Conservation (phyloP, 169 alveolate species). For the Sarcocystis neurona region DNA sequence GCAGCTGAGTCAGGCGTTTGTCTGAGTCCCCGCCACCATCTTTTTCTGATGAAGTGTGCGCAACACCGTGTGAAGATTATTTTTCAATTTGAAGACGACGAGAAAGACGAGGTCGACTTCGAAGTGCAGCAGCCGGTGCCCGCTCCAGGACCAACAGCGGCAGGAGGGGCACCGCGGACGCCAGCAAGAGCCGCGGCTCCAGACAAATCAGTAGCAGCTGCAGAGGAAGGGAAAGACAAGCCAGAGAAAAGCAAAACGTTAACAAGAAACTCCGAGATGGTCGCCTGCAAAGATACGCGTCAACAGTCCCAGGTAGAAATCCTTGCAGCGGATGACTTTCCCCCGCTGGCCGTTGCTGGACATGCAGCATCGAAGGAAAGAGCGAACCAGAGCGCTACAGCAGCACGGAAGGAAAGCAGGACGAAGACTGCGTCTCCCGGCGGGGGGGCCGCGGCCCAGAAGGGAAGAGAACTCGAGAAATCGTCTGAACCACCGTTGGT, state of each 20-base stretch:
- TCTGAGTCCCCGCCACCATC: constrained; percentile 20
- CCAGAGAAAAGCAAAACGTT: too few relatives aligned
- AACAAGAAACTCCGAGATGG: background rate
- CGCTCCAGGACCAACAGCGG: background rate
- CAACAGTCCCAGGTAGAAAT: too few relatives aligned
- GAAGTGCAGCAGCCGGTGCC: background rate
- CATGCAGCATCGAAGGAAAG: too few relatives aligned
- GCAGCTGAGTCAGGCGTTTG: background rate
- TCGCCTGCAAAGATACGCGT: too few relatives aligned
- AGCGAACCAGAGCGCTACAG: background rate
- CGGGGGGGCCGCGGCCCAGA: background rate
- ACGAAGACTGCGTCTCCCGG: background rate
- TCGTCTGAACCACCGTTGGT: too few relatives aligned
- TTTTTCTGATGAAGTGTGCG: constrained; percentile 25
- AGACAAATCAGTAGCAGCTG: background rate
- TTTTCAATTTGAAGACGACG: constrained; percentile 20
- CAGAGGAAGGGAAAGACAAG: background rate
- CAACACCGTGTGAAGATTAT: constrained; percentile 44
- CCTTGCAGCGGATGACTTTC: background rate
- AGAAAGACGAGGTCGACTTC: background rate
- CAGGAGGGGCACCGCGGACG: background rate
- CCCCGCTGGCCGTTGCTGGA: too few relatives aligned
- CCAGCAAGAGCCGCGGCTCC: background rate
- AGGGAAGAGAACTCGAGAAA: too few relatives aligned
- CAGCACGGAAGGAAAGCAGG: background rate